Conservation (phyloP, 768 basidiomycete genomes). For the Lepiota brunneoincarnata region DNA sequence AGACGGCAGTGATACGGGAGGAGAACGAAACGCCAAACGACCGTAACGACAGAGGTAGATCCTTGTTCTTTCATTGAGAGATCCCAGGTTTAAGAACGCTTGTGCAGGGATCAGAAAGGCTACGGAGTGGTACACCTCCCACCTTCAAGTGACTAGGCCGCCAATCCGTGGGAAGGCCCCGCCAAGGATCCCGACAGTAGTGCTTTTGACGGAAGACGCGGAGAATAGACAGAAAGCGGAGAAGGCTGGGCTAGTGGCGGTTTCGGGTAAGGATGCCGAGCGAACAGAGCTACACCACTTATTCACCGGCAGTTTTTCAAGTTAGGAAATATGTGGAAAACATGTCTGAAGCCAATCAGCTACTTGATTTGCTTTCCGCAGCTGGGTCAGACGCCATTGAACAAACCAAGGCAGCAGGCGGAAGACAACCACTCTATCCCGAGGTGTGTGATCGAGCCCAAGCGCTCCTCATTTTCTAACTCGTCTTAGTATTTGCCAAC, state of each 20-base stretch:
- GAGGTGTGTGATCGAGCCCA: conserved; percentile 47
- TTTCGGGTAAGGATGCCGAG: conserved; percentile 50
- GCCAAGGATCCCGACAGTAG: conserved; percentile 51
- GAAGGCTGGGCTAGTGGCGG: conserved; percentile 53
- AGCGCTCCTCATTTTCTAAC: neutral
- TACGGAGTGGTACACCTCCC: conserved; percentile 81
- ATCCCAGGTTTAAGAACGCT: neutral
- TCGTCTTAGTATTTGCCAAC: conserved; percentile 72
- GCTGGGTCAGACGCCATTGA: conserved; percentile 61
- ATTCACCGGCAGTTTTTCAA: conserved; percentile 31
- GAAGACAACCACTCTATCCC: conserved; percentile 64
- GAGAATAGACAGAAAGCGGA: conserved; percentile 79
- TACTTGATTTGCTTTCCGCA: conserved; percentile 82
- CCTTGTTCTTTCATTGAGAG: neutral
- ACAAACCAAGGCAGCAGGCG: conserved; percentile 52
- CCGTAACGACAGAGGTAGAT: conserved; percentile 85
- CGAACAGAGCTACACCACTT: neutral
- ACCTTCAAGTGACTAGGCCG: conserved; percentile 55
- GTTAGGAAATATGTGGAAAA: conserved; percentile 82
- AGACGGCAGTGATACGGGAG: conserved; percentile 76
- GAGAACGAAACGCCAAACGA: conserved; percentile 89
- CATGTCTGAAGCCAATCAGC: conserved; percentile 56
- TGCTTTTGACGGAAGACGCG: conserved; percentile 88
- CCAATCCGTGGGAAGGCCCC: conserved; percentile 47
- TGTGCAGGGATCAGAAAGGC: conserved; percentile 81